Percentiles rank a stretch among this genome's conserved stretches.
Conservation (phyloP, 2,329 filamentous ascomycete species). For the Penicillium sp. region DNA sequence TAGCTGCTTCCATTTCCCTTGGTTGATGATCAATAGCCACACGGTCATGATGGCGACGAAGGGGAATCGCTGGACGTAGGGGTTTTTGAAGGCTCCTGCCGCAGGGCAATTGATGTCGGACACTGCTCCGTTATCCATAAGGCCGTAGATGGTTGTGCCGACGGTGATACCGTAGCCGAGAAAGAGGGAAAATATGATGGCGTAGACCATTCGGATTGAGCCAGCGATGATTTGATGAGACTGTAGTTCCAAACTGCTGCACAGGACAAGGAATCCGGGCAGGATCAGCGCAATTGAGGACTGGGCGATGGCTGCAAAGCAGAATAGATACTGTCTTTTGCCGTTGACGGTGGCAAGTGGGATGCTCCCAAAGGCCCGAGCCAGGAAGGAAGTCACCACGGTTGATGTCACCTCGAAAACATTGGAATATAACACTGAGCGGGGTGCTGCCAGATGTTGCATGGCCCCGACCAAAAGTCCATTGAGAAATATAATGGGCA, state of each 20-base stretch:
- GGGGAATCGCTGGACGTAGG: constrained; percentile 54
- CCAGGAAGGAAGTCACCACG: constrained; percentile 62
- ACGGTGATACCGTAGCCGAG: constrained; percentile 67
- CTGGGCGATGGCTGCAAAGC: constrained; percentile 65
- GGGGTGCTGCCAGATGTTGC: constrained; percentile 69
- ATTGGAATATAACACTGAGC: constrained; percentile 63
- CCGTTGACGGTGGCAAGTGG: constrained; percentile 29
- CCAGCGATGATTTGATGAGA: constrained; percentile 64
- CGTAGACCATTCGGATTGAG: constrained; percentile 42
- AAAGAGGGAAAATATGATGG: constrained; percentile 66
- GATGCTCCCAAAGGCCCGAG: constrained; percentile 64
- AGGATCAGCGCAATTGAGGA: constrained; percentile 67
- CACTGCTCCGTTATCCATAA: constrained; percentile 53
- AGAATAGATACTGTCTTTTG: constrained; percentile 51
- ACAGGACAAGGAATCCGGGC: constrained; percentile 60
- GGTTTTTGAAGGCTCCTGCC: constrained; percentile 29
- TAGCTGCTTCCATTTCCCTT: constrained; percentile 72
- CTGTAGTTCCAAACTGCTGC: constrained; percentile 60
- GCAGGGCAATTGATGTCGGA: constrained; percentile 45
- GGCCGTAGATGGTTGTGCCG: constrained; percentile 57
- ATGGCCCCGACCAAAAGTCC: constrained; percentile 68
- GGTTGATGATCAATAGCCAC: constrained; percentile 72
- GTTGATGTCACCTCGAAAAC: constrained; percentile 61
- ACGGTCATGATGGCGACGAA: constrained; percentile 70
- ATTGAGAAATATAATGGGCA: constrained; percentile 70